Evolutionary conservation across 352 stramenopile genomes (phyloP), one percentile per base, ranked within the genome.

Genomic region (Phytophthora kernoviae): DNA sequence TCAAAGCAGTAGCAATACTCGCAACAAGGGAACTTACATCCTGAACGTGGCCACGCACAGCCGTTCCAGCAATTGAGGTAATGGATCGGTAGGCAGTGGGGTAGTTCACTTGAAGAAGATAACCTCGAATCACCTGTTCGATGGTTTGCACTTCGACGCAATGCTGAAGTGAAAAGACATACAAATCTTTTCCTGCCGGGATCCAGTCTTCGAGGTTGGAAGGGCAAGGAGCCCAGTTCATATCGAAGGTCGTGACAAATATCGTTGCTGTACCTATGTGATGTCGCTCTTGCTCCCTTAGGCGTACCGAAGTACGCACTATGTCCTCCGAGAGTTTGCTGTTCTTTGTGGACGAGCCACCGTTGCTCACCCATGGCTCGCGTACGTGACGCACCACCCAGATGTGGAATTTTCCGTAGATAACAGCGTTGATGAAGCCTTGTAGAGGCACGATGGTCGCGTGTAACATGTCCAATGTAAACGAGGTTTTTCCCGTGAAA

Each of bases 331-430:
- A 81, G 8, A 75, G 60, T 41, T 84, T 85, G 40, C 58, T 73
- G 46, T 73, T 79, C 32, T 78, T 73, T 0, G 43, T 69, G 7
- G 64, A 75, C n/a, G 58, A 75, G 2, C 55, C 62, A 7, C 49
- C 61, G 17, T 64, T 77, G 34, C 68, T 61, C 8, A 55, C 48
- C 70, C 71, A 79, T 0, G 70, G 69, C 7, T 68, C 56, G 5
- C 84, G 63, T 3, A 88, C 72, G 47, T 91, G 78, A 0, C 84
- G 84, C 0, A 81, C 81, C 15, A 93, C 75, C 79, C 81, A 93
- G 27, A 89, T 75, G 60, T 93, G 84, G 55, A 93, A 91, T 50
- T 92, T 93, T 42, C 84, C 86, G 58, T 95, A 95, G 37, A 95
- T 93, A 4, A 93, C 77, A 2, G 86, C 86, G 37, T 93, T 93